Evolutionary conservation across 805 yeast genomes (phyloP).

Genomic region (Sungouiozyma intestinalis): DNA sequence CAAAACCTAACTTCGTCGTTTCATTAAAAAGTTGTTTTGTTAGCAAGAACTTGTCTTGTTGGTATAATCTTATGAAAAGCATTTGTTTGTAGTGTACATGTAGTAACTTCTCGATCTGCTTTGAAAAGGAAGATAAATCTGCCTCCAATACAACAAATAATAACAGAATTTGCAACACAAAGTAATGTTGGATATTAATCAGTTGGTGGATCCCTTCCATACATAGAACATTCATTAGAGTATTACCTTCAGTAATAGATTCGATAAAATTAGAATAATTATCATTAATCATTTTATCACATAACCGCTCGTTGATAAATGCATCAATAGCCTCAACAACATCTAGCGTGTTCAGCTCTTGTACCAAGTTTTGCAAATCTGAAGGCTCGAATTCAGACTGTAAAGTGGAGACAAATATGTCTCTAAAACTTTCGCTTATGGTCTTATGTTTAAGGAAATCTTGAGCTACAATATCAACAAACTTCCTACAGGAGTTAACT

Average conservation of each 20-base stretch:
- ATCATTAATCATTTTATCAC: neutral
- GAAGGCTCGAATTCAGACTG: slow-evolving; percentile 32
- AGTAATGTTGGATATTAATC: slow-evolving; percentile 22
- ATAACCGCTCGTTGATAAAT: slow-evolving; percentile 25
- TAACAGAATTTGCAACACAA: slow-evolving; percentile 27
- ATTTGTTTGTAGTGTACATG: slow-evolving; percentile 20
- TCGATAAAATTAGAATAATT: slow-evolving; percentile 11
- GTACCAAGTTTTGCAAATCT: slow-evolving; percentile 31
- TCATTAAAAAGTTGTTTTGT: slow-evolving; percentile 12
- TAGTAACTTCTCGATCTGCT: slow-evolving; percentile 15
- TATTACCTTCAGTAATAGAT: slow-evolving; percentile 14
- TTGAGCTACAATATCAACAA: slow-evolving; percentile 31
- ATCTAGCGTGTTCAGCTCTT: slow-evolving; percentile 31
- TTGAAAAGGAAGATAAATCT: slow-evolving; percentile 21
- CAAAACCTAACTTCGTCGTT: slow-evolving; percentile 17
- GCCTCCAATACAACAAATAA: slow-evolving; percentile 31
- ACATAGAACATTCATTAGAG: slow-evolving; percentile 14
- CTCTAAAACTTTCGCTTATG: slow-evolving; percentile 19
- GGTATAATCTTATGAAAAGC: slow-evolving; percentile 17
- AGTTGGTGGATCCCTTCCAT: slow-evolving; percentile 23
- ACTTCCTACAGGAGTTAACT: slow-evolving; percentile 25
- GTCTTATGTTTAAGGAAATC: slow-evolving; percentile 26
- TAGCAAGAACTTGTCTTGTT: slow-evolving; percentile 15
- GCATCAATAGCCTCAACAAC: slow-evolving; percentile 31
- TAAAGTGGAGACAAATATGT: slow-evolving; percentile 35